These are phyloP conservation scores for Candida vaughaniae DNA, from an alignment of 805 yeast genomes.

Conservation along the genomic window DNA sequence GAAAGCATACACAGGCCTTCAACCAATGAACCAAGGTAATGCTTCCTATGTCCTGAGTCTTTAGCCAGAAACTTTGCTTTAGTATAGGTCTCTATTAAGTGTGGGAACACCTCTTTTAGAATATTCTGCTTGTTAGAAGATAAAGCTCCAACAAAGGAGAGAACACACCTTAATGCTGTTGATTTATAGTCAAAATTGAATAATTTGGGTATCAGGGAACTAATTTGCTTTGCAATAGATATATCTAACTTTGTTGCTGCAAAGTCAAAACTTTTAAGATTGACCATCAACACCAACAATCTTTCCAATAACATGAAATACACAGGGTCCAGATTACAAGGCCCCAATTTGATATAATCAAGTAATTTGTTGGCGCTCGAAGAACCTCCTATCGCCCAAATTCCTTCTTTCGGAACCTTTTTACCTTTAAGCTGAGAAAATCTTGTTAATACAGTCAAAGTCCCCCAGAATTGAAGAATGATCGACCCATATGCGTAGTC, in stretches of 20 bases:
- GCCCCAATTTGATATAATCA: constrained; percentile 51
- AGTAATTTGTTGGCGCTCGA: constrained; percentile 41
- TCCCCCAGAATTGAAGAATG: constrained; percentile 48
- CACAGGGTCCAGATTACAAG: constrained; percentile 49
- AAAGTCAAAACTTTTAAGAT: constrained; percentile 4
- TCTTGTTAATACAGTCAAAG: constrained; percentile 41
- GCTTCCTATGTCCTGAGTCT: background rate
- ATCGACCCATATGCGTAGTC: constrained; percentile 45
- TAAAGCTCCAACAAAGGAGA: constrained; percentile 11
- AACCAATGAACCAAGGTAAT: background rate
- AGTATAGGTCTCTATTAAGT: background rate
- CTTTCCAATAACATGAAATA: constrained; percentile 40
- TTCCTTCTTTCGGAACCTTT: constrained; percentile 40
- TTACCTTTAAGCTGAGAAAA: constrained; percentile 17
- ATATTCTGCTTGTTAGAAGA: background rate
- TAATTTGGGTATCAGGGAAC: constrained; percentile 16
- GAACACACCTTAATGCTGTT: constrained; percentile 19
- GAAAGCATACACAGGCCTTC: background rate
- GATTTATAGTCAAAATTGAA: constrained; percentile 18
- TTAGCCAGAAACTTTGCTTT: background rate
- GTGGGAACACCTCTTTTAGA: constrained; percentile 1
- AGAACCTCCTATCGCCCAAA: constrained; percentile 53
- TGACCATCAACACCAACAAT: constrained; percentile 17
- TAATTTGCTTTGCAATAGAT: constrained; percentile 14
- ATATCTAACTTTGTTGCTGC: constrained; percentile 1